These are phyloP conservation scores for Forsythia viridissima DNA, from an alignment of 257 asterid genomes.

Conservation along the genomic window DNA sequence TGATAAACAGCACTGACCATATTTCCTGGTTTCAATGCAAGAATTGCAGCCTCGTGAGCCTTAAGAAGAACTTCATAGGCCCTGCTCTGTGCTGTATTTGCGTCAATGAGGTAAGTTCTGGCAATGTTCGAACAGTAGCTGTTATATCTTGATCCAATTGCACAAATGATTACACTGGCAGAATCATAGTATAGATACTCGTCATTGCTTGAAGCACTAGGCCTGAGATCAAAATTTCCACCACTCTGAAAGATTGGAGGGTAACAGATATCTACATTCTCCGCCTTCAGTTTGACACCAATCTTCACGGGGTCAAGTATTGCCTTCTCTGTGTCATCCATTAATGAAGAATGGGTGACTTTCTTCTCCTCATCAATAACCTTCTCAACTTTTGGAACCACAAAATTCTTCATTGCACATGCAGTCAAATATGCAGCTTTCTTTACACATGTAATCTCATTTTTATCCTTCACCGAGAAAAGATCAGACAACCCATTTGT, in stretches of 20 bases:
- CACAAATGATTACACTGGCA: conserved; percentile 65
- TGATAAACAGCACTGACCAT: conserved; percentile 50
- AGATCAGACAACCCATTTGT: conserved; percentile 62
- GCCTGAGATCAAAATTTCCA: conserved; percentile 66
- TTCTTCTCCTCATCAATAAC: conserved; percentile 73
- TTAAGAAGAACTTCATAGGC: conserved; percentile 72
- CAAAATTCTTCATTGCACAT: conserved; percentile 57
- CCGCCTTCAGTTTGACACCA: conserved; percentile 68
- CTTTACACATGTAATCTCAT: conserved; percentile 54
- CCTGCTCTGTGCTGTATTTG: conserved; percentile 49
- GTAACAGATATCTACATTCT: conserved; percentile 79
- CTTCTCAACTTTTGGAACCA: conserved; percentile 63
- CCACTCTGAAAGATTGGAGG: conserved; percentile 91
- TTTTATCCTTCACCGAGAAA: conserved; percentile 60
- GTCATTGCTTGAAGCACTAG: conserved; percentile 72
- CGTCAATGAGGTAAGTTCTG: conserved; percentile 64
- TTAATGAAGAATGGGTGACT: conserved; percentile 60
- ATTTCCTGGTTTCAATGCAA: conserved; percentile 64
- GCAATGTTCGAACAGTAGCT: conserved; percentile 82
- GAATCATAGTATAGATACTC: conserved; percentile 58
- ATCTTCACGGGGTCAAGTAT: conserved; percentile 64
- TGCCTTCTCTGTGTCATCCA: conserved; percentile 77
- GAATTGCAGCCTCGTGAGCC: conserved; percentile 75
- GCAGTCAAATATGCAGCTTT: conserved; percentile 71
- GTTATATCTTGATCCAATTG: conserved; percentile 70